Percentiles rank a stretch among this genome's conserved stretches.
phyloP scores from a whole-genome alignment of 257 asterid species.

The Solanum paucissectum region DNA sequence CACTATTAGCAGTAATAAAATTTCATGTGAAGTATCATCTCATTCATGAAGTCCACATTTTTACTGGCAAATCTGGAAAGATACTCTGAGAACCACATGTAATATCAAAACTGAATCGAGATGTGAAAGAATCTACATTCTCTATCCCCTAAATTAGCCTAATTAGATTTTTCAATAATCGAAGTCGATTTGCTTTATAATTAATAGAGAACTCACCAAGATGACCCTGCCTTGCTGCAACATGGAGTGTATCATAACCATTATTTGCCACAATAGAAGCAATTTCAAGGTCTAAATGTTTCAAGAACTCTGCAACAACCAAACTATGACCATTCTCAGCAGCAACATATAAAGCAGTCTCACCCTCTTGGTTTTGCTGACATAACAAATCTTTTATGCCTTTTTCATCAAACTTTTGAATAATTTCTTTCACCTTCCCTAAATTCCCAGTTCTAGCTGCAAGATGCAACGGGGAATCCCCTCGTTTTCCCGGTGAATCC shows the following conservation, averaged over 20 bases:
- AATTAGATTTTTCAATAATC: not conserved
- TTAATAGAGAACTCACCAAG: constrained; percentile 33
- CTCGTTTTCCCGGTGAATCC: constrained; percentile 95
- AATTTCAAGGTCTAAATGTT: constrained; percentile 52
- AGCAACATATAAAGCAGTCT: constrained; percentile 76
- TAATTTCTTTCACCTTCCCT: constrained; percentile 56
- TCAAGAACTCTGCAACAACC: constrained; percentile 75
- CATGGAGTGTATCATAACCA: constrained; percentile 84
- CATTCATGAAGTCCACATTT: not conserved
- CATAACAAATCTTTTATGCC: constrained; percentile 48
- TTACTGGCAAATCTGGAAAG: not conserved
- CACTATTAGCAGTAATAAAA: not conserved
- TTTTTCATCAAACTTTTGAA: constrained; percentile 44
- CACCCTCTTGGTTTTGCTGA: constrained; percentile 89
- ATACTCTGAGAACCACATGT: not conserved
- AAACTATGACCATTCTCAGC: constrained; percentile 70
- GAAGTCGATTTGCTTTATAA: not conserved
- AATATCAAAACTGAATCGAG: not conserved
- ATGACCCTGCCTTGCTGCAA: constrained; percentile 93
- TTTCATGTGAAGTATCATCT: not conserved
- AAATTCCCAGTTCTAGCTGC: constrained; percentile 81
- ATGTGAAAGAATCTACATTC: not conserved
- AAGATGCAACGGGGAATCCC: constrained; percentile 79
- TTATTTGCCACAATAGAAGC: constrained; percentile 69
- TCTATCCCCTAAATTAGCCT: not conserved